Percentiles rank a stretch among this genome's conserved stretches.
Conservation (phyloP, 352 stramenopile species). For the Blastocystis sp. region DNA sequence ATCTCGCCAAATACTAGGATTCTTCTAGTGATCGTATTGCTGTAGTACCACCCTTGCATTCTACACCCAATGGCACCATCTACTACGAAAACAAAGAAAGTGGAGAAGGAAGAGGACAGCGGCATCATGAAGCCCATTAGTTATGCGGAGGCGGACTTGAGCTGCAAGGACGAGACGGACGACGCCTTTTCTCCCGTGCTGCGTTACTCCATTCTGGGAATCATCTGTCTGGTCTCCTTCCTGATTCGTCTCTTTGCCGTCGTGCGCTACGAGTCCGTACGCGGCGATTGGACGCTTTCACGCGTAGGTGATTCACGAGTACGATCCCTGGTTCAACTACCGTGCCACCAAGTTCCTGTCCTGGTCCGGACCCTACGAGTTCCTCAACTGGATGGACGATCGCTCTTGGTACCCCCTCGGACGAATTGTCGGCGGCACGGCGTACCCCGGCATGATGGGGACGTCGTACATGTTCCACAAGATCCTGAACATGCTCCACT, state of each 20-base stretch:
- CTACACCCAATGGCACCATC: conserved; percentile 22
- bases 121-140: conserved; percentile 52
- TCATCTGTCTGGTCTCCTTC: conserved; percentile 90
- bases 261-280: conserved; percentile 87
- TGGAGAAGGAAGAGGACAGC: conserved; percentile 41
- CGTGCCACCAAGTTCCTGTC: conserved; percentile 94
- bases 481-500: conserved; percentile 86
- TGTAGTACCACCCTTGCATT: neutral
- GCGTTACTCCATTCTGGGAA: conserved; percentile 84
- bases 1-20: neutral
- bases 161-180: conserved; percentile 54
- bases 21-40: neutral
- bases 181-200: conserved; percentile 63
- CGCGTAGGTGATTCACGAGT: conserved; percentile 86
- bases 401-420: conserved; percentile 88
- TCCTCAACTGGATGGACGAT: conserved; percentile 95
- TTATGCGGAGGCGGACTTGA: conserved; percentile 36
- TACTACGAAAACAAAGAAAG: conserved; percentile 35
- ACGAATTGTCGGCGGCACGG: conserved; percentile 88
- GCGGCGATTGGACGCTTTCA: conserved; percentile 46
- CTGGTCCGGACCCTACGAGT: conserved; percentile 90
- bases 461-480: conserved; percentile 87
- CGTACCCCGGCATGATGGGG: conserved; percentile 90
- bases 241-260: conserved; percentile 89
- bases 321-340: conserved; percentile 97